A percentile compares a stretch with the other conserved stretches of the same genome.
Conservation (phyloP, 768 basidiomycete genomes). For the Phaeotremella fagi region DNA sequence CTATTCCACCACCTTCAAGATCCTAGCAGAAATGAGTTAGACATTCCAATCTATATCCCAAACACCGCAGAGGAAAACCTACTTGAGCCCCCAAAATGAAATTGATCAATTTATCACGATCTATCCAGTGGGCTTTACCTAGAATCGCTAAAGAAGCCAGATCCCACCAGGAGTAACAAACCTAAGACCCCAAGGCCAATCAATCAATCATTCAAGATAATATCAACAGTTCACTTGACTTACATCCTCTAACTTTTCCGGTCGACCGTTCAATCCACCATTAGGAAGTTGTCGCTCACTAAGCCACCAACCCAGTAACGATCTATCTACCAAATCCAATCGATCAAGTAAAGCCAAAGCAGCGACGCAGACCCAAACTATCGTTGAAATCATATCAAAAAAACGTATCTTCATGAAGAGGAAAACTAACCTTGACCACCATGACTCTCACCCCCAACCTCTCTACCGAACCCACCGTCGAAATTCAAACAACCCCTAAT, state of each 20-base stretch:
- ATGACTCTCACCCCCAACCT: conserved; percentile 85
- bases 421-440: conserved; percentile 67
- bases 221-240: conserved; percentile 38
- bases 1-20: conserved; percentile 82
- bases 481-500: conserved; percentile 79
- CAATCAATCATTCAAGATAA: background rate
- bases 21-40: no score
- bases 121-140: conserved; percentile 78
- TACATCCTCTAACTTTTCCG: conserved; percentile 95
- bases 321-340: conserved; percentile 67
- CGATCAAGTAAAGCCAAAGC: conserved; percentile 80
- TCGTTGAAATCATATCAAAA: background rate
- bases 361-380: conserved; percentile 86
- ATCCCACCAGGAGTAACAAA: conserved; percentile 98
- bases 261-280: conserved; percentile 94
- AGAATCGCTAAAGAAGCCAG: conserved; percentile 82
- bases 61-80: no score
- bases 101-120: conserved; percentile 64
- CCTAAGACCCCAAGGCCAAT: conserved; percentile 52
- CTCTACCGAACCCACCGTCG: conserved; percentile 87
- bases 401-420: background rate
- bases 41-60: no score
- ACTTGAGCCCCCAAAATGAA: conserved; percentile 91
- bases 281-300: conserved; percentile 86
- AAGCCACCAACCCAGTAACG: conserved; percentile 88